Evolutionary conservation across 78 protist genomes (phyloP).

Genomic region (Parvularia atlantis): DNA sequence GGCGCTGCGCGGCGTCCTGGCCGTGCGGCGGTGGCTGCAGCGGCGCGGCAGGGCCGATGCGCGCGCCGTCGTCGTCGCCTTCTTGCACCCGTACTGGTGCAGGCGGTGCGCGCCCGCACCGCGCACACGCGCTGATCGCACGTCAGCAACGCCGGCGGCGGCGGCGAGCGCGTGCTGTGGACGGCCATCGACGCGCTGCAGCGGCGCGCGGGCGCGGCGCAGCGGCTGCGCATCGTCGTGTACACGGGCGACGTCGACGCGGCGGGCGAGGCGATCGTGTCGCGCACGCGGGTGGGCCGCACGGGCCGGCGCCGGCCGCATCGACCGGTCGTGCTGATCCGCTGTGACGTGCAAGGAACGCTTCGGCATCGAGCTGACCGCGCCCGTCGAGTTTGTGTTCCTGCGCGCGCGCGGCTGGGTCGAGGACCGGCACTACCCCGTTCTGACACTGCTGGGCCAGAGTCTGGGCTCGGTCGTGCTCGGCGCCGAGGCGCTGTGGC

Average conservation of each 20-base stretch:
- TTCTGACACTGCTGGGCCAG: slow-evolving; percentile 45
- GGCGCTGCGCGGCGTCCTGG: too few relatives aligned
- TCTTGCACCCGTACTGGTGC: too few relatives aligned
- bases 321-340: too few relatives aligned
- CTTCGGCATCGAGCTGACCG: slow-evolving; percentile 19
- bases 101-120: too few relatives aligned
- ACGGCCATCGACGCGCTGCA: slow-evolving; percentile 11
- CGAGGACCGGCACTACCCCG: slow-evolving; percentile 24
- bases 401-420: background rate
- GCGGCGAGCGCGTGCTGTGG: slow-evolving; percentile 74
- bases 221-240: background rate
- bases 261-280: background rate
- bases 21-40: too few relatives aligned
- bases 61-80: too few relatives aligned
- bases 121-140: too few relatives aligned
- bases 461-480: slow-evolving; percentile 31
- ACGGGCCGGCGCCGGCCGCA: background rate
- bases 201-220: background rate
- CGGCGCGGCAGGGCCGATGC: too few relatives aligned
- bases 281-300: background rate
- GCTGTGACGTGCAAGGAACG: too few relatives aligned
- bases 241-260: slow-evolving; percentile 29
- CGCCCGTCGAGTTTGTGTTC: background rate
- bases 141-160: slow-evolving; percentile 64
- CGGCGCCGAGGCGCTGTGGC: slow-evolving; percentile 35